These are phyloP conservation scores for Flaveria bidentis DNA, from an alignment of 129 eudicot species.

Conservation along the genomic window DNA sequence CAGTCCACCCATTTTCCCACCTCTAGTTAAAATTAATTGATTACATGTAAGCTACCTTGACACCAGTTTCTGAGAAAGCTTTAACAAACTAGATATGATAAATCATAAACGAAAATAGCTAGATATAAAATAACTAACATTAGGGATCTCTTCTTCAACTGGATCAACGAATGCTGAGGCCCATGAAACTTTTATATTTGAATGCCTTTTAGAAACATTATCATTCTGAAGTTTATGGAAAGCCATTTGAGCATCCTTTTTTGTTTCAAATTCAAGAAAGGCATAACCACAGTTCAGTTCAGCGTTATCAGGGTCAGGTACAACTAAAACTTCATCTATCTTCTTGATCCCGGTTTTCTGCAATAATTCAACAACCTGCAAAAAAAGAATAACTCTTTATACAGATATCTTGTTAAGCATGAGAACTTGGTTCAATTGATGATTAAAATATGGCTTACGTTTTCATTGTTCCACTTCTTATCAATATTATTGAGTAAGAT, in stretches of 20 bases:
- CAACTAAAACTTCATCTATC: slow-evolving; percentile 60
- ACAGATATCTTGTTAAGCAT: slow-evolving; percentile 10
- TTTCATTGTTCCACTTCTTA: slow-evolving; percentile 66
- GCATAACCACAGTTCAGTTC: slow-evolving; percentile 72
- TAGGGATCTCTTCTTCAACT: slow-evolving; percentile 55
- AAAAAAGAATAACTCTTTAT: slow-evolving; percentile 16
- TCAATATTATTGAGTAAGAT: slow-evolving; percentile 61
- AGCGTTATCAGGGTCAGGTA: slow-evolving; percentile 58
- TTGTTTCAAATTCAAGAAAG: slow-evolving; percentile 70
- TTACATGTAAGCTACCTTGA: slow-evolving; percentile 2
- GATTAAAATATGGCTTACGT: slow-evolving; percentile 46
- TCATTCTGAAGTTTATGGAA: slow-evolving; percentile 57
- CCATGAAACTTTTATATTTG: slow-evolving; percentile 62
- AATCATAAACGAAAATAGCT: slow-evolving; percentile 13
- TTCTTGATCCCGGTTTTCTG: slow-evolving; percentile 54
- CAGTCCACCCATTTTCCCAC: background rate
- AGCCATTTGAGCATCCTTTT: slow-evolving; percentile 66
- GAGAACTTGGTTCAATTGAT: background rate
- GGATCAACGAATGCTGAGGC: slow-evolving; percentile 64
- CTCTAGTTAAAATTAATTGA: background rate
- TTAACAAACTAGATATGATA: background rate
- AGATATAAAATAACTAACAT: slow-evolving; percentile 35
- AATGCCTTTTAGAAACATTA: slow-evolving; percentile 39
- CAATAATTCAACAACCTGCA: slow-evolving; percentile 51
- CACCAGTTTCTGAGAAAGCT: slow-evolving; percentile 8